phyloP scores from a whole-genome alignment of 1,284 basidiomycete species.

The Tetrapyrgos nigripes region DNA sequence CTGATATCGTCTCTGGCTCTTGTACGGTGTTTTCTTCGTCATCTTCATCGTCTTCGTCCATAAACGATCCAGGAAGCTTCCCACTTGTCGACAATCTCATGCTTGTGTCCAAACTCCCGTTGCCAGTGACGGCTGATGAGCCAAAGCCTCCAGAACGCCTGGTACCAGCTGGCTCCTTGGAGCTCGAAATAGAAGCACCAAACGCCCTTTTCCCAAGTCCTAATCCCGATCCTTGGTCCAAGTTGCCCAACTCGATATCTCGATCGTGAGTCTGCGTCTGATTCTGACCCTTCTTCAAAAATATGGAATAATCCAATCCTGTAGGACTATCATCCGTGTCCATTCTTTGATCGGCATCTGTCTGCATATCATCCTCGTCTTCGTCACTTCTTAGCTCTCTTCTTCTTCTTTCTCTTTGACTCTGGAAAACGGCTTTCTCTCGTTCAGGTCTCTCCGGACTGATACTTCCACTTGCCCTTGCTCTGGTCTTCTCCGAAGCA shows the following conservation, averaged over 20 bases:
- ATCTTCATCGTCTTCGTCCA: conserved; percentile 39
- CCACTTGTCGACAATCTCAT: conserved; percentile 20
- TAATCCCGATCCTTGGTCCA: neutral
- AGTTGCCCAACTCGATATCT: neutral
- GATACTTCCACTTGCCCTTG: neutral
- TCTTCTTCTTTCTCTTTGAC: conserved; percentile 4
- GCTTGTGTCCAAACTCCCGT: conserved; percentile 24
- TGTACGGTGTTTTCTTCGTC: too few relatives aligned
- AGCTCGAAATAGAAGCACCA: neutral
- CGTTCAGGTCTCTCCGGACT: conserved; percentile 5
- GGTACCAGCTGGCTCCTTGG: conserved; percentile 3
- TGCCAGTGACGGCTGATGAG: conserved; percentile 18
- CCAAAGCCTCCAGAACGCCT: conserved; percentile 13
- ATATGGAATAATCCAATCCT: conserved; percentile 20
- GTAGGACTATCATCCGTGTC: conserved; percentile 8
- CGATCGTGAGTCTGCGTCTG: neutral
- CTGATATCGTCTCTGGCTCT: conserved; percentile 13
- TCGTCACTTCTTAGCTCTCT: neutral
- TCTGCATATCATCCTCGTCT: conserved; percentile 17
- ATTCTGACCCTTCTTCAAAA: conserved; percentile 1
- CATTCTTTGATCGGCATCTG: conserved; percentile 12
- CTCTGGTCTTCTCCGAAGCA: neutral
- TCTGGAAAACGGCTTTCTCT: neutral
- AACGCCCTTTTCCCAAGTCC: neutral
- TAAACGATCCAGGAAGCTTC: conserved; percentile 47